phyloP scores from a whole-genome alignment of 2,329 filamentous ascomycete species.

The Tricladium varicosporioides region DNA sequence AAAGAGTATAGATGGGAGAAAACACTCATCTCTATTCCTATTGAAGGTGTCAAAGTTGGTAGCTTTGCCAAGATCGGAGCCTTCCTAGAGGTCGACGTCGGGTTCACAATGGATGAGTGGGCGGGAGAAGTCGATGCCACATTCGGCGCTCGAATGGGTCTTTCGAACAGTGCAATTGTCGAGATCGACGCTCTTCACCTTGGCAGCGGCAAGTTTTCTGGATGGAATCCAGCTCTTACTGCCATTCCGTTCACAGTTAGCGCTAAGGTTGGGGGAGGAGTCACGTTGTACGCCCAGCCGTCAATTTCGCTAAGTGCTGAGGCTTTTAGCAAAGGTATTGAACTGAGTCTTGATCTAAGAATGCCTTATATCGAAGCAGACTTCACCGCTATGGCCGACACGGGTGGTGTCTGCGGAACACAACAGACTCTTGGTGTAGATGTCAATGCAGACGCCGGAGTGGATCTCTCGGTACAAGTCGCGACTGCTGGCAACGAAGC shows the following conservation, averaged over 20 bases:
- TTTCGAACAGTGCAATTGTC: neutral
- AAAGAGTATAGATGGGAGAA: constrained; percentile 2
- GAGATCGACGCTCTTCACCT: neutral
- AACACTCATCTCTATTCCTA: constrained; percentile 1
- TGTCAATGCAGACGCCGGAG: neutral
- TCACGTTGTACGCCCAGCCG: constrained; percentile 1
- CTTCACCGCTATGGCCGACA: constrained; percentile 1
- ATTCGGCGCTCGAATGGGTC: neutral
- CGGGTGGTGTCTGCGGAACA: neutral
- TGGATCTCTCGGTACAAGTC: neutral
- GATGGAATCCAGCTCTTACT: neutral
- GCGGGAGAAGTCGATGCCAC: neutral
- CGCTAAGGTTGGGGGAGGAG: constrained; percentile 1
- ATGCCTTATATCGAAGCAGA: constrained; percentile 1
- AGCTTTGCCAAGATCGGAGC: constrained; percentile 4
- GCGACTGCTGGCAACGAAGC: constrained; percentile 3
- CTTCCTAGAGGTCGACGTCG: constrained; percentile 1
- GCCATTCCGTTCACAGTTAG: constrained; percentile 2
- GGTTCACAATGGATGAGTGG: constrained; percentile 2
- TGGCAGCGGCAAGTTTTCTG: neutral
- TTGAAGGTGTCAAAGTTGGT: constrained; percentile 3
- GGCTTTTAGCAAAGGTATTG: constrained; percentile 1
- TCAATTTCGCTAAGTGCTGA: neutral
- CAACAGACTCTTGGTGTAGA: neutral
- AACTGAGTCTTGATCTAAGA: neutral